Conservation (phyloP, 495 filamentous ascomycete genomes). For the Daldinia bambusicola region DNA sequence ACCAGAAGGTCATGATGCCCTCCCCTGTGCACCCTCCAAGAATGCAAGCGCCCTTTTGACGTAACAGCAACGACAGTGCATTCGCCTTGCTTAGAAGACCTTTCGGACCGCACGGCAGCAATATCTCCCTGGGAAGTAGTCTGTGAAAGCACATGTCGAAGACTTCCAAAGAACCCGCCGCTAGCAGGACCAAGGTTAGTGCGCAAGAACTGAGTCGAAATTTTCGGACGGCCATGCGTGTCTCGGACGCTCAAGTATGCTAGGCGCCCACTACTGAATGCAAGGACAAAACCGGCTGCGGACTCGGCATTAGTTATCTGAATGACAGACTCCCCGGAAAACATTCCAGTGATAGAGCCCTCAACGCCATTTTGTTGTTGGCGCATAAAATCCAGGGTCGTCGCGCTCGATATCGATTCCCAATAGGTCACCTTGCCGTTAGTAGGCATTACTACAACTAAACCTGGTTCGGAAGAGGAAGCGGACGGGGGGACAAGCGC, state of each 20-base stretch:
- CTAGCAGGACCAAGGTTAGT: constrained; percentile 61
- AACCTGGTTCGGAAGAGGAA: constrained; percentile 77
- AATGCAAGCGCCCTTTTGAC: constrained; percentile 75
- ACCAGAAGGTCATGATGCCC: constrained; percentile 69
- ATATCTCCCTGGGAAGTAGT: constrained; percentile 76
- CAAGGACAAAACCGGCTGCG: constrained; percentile 83
- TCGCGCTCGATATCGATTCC: constrained; percentile 89
- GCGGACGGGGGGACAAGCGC: constrained; percentile 78
- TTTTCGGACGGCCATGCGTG: constrained; percentile 81
- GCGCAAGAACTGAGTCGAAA: constrained; percentile 78
- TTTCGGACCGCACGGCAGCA: constrained; percentile 76
- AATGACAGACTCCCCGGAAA: constrained; percentile 78
- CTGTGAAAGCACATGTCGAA: constrained; percentile 75
- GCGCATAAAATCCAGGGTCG: constrained; percentile 76
- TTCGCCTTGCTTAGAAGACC: constrained; percentile 78
- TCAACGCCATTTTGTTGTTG: constrained; percentile 83
- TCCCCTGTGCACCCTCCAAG: constrained; percentile 88
- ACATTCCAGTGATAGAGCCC: constrained; percentile 73
- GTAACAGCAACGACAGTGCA: constrained; percentile 83
- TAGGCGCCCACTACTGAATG: constrained; percentile 83
- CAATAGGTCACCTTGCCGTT: constrained; percentile 90
- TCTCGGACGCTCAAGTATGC: constrained; percentile 88
- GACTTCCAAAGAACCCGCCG: constrained; percentile 76
- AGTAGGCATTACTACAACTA: constrained; percentile 83
- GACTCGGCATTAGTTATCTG: constrained; percentile 82